These are phyloP conservation scores for Microbotryum lychnidis-dioicae DNA, from an alignment of 1,284 basidiomycete genomes.

Conservation along the genomic window DNA sequence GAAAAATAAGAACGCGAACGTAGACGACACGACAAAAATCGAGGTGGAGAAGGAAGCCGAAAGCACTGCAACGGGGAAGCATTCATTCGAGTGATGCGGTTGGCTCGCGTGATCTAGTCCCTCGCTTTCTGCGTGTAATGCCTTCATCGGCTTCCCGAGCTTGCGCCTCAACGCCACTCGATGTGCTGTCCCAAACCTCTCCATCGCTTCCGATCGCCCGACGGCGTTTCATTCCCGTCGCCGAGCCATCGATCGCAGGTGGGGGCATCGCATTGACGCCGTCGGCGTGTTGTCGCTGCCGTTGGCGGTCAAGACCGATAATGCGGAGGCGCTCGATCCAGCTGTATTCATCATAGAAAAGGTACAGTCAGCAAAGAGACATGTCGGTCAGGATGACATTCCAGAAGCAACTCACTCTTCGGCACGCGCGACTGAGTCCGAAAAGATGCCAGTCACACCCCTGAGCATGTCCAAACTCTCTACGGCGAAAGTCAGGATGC, in stretches of 20 bases:
- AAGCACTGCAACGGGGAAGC: no score
- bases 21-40: no score
- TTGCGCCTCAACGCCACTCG: neutral
- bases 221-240: conserved; percentile 4
- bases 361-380: neutral
- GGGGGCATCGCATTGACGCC: neutral
- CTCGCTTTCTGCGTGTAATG: neutral
- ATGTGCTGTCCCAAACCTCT: conserved; percentile 1
- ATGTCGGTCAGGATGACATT: neutral
- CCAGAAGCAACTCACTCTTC: conserved; percentile 57
- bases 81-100: neutral
- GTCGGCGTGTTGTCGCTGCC: conserved; percentile 14
- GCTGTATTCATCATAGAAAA: conserved; percentile 39
- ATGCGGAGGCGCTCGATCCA: conserved; percentile 70
- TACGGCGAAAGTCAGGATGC: conserved; percentile 72
- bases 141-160: neutral
- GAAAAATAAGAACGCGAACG: no score
- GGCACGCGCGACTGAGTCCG: conserved; percentile 76
- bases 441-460: conserved; percentile 74
- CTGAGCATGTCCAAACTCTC: conserved; percentile 87
- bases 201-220: conserved; percentile 3
- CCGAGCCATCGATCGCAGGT: neutral
- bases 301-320: conserved; percentile 60
- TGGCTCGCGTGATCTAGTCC: neutral
- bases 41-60: no score